phyloP scores from a whole-genome alignment of 1,284 basidiomycete species.

The Pyrrhoderma noxium region DNA sequence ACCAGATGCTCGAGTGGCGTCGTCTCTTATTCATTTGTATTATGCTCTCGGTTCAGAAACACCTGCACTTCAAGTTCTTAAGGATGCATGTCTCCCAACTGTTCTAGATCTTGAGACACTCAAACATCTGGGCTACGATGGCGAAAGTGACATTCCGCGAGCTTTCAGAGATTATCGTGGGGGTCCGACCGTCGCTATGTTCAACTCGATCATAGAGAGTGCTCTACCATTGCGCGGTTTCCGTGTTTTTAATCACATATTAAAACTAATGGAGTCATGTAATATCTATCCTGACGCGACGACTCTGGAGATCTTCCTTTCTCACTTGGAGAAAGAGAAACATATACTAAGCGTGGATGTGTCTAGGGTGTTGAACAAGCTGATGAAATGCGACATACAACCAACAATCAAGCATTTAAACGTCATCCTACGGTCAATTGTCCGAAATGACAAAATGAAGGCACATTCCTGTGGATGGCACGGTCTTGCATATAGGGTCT shows the following conservation, averaged over 20 bases:
- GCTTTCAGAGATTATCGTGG: conserved; percentile 19
- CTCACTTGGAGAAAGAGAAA: conserved; percentile 8
- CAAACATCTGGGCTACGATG: conserved; percentile 22
- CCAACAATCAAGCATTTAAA: conserved; percentile 17
- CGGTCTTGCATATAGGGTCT: conserved; percentile 26
- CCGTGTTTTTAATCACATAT: conserved; percentile 11
- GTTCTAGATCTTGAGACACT: conserved; percentile 24
- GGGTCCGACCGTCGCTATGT: conserved; percentile 17
- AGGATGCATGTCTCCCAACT: conserved; percentile 33
- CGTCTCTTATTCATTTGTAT: conserved; percentile 50
- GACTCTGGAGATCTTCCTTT: conserved; percentile 19
- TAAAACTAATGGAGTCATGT: conserved; percentile 18
- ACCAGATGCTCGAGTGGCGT: conserved; percentile 41
- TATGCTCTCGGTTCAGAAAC: conserved; percentile 39
- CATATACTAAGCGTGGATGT: conserved; percentile 4
- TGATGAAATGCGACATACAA: conserved; percentile 6
- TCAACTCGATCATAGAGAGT: conserved; percentile 20
- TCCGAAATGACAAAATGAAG: conserved; percentile 8
- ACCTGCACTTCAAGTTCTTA: conserved; percentile 43
- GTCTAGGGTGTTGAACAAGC: conserved; percentile 2
- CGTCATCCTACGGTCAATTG: conserved; percentile 14
- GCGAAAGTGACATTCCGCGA: conserved; percentile 27
- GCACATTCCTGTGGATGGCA: conserved; percentile 39
- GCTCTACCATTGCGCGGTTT: conserved; percentile 17
- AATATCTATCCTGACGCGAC: conserved; percentile 17